Percentiles rank a stretch among this genome's conserved stretches.
These are phyloP conservation scores for Apiotrichum domesticum DNA, from an alignment of 1,284 basidiomycete species.

Conservation along the genomic window DNA sequence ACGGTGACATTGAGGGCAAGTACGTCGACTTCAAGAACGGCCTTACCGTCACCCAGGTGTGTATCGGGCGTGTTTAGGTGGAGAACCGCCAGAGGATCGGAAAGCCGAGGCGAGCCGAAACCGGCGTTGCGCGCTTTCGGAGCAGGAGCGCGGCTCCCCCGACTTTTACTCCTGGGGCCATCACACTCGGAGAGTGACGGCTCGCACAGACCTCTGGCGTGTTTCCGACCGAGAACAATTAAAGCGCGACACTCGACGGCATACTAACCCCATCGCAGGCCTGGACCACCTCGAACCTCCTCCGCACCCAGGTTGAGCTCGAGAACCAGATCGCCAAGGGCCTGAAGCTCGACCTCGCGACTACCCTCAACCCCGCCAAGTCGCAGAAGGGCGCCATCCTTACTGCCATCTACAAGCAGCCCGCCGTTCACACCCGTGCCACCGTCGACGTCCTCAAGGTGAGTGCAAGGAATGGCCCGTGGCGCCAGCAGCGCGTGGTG, in stretches of 20 bases:
- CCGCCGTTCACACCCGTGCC: conserved; percentile 87
- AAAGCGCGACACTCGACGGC: not conserved
- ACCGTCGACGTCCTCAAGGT: conserved; percentile 94
- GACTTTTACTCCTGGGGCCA: too few species aligned
- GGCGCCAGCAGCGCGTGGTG: too few species aligned
- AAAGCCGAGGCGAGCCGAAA: too few species aligned
- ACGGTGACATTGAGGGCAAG: conserved; percentile 86
- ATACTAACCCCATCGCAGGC: conserved; percentile 46
- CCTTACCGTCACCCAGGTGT: conserved; percentile 72
- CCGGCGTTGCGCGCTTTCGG: too few species aligned
- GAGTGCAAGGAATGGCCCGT: conserved; percentile 19
- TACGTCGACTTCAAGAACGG: conserved; percentile 83
- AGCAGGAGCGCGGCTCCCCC: too few species aligned
- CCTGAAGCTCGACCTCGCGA: conserved; percentile 88
- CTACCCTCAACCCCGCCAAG: conserved; percentile 69
- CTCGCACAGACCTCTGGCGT: not conserved
- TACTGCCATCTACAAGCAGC: conserved; percentile 91
- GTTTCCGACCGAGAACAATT: too few species aligned
- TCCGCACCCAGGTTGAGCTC: conserved; percentile 84
- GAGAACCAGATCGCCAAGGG: conserved; percentile 98
- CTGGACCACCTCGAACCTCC: conserved; percentile 90
- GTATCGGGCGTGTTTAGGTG: conserved; percentile 9
- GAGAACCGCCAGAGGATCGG: too few species aligned
- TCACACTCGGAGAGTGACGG: too few species aligned
- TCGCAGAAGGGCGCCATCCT: conserved; percentile 70